phyloP scores from a whole-genome alignment of 1,284 basidiomycete species.

The Vanrija pseudolonga region DNA sequence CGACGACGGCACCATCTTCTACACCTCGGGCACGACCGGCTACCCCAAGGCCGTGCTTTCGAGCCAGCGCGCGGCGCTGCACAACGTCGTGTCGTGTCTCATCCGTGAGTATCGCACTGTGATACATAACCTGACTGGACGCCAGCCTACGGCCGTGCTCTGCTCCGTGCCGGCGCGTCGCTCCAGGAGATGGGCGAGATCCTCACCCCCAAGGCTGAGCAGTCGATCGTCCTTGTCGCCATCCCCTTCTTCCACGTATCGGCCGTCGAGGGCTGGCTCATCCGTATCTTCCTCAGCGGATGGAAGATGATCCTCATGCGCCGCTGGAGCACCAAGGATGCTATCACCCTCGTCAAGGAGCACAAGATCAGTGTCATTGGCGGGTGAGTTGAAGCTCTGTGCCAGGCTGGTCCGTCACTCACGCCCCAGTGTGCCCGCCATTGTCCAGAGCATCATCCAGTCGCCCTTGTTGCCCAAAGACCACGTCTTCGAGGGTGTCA shows the following conservation, averaged over 20 bases:
- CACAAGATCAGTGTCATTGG: constrained; percentile 35
- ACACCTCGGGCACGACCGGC: constrained; percentile 21
- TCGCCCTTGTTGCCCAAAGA: constrained; percentile 29
- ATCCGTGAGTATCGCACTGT: not conserved
- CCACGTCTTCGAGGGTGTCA: constrained; percentile 30
- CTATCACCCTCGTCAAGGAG: constrained; percentile 24
- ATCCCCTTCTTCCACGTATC: constrained; percentile 46
- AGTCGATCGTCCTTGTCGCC: constrained; percentile 19
- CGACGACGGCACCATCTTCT: constrained; percentile 40
- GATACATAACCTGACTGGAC: not conserved
- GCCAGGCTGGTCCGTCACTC: constrained; percentile 13
- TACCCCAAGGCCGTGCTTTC: constrained; percentile 41
- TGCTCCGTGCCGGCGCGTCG: constrained; percentile 1
- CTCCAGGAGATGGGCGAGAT: constrained; percentile 24
- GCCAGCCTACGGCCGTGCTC: constrained; percentile 29
- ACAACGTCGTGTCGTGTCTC: constrained; percentile 7
- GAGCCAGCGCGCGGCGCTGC: constrained; percentile 23
- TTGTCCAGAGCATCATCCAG: constrained; percentile 34
- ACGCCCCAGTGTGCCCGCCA: constrained; percentile 33
- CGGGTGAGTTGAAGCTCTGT: constrained; percentile 30
- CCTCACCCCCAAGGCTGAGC: not conserved
- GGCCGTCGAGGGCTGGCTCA: constrained; percentile 36
- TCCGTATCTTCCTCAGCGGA: constrained; percentile 24
- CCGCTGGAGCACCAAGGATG: constrained; percentile 34
- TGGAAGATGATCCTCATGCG: constrained; percentile 38